These are phyloP conservation scores for Ophiocordyceps sinensis DNA, from an alignment of 2,329 filamentous ascomycete species.

Conservation along the genomic window DNA sequence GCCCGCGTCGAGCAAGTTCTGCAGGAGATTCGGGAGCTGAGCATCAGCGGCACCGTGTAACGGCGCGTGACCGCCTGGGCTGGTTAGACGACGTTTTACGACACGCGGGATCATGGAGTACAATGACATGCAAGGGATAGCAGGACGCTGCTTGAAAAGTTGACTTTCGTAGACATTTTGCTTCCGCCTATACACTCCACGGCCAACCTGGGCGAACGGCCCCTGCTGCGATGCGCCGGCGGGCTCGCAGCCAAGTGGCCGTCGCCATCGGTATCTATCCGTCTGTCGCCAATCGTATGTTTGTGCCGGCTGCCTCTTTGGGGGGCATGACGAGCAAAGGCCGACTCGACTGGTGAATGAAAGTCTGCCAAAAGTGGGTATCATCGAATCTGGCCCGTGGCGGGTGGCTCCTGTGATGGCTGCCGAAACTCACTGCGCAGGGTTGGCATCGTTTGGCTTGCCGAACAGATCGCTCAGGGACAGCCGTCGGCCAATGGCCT, in stretches of 20 bases:
- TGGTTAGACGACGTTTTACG: not conserved
- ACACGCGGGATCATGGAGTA: not conserved
- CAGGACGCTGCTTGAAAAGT: not conserved
- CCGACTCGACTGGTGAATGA: too few relatives aligned
- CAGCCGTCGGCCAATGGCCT: constrained; percentile 27
- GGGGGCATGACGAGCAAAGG: too few relatives aligned
- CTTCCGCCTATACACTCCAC: not conserved
- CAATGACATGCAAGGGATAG: not conserved
- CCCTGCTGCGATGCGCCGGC: too few relatives aligned
- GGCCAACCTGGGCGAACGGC: not conserved
- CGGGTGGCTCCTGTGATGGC: not conserved
- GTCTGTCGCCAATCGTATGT: too few relatives aligned
- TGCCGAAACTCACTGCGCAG: constrained; percentile 4
- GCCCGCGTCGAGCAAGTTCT: constrained; percentile 85
- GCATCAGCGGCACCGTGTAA: constrained; percentile 64
- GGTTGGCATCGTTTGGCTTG: constrained; percentile 11
- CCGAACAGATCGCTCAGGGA: constrained; percentile 32
- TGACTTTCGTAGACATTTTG: not conserved
- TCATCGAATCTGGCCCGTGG: too few relatives aligned
- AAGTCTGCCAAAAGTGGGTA: too few relatives aligned
- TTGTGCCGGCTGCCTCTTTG: too few relatives aligned
- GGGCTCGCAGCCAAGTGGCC: too few relatives aligned
- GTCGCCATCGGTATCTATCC: too few relatives aligned
- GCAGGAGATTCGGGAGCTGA: constrained; percentile 92
- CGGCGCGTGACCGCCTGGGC: not conserved